Base-by-base conservation (phyloP, 352 stramenopile species). In the Nothophytophthora sp. region DNA sequence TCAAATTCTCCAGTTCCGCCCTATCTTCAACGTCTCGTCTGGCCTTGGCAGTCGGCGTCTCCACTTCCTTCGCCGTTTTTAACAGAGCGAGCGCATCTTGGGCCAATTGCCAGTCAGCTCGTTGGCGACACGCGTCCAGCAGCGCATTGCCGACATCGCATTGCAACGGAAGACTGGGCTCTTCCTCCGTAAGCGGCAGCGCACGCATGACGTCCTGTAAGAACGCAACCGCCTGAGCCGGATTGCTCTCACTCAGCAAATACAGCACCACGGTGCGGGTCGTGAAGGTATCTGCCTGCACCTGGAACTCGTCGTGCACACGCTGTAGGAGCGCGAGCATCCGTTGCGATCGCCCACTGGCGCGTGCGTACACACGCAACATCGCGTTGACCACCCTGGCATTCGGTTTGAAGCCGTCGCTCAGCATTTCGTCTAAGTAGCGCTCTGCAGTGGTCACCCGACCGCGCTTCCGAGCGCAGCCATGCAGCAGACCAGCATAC, bases 401-500 rank as follows among this genome's bases (percentile, higher is more conserved):
- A 8, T 55, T 76, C 12, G 74, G 77, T 13, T 74, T 60, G 6
- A 86, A 16, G 15, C 55, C 60, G 11, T 65, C 54, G 29, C 1
- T 29, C 2, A 81, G 11, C 51, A 90, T 72, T 28, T 86, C 71
- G 0, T 63, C 32, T 46, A 81, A 87, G 32, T 81, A 70, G 18
- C 24, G 27, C 29, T 86, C 50, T 0, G 79, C 81, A 4, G 36
- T 42, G 5, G 41, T 27, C 22, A 87, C 43, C 10, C 73, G 24
- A 11, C 67, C 63, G 36, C 53, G 27, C 35, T 75, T 66, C 19
- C 60, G 63, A 2, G 70, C 74, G 41, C 81, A 90, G 44, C 79
- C 89, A 44, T 77, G 88, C 47, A 92, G 86, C 35, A 78, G 36
- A 39, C 75, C 83, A 4, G 73, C 71, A 50, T 81, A 89, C 5